Evolutionary conservation across 2,329 filamentous ascomycete genomes (phyloP), one percentile per base, ranked within the genome.

Genomic region (Aspergillus sp.): DNA sequence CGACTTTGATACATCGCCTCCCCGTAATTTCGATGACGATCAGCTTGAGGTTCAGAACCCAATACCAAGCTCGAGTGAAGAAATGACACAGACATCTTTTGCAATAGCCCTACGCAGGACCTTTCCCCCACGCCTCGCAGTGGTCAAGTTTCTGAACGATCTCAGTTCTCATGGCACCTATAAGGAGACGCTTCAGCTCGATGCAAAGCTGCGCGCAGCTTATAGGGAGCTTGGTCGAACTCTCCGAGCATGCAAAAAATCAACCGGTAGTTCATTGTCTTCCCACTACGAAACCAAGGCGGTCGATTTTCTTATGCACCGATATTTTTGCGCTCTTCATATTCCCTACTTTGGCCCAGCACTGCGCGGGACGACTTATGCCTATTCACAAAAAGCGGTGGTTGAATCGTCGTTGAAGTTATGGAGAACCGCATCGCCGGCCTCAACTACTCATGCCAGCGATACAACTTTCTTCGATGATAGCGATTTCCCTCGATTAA

Each of bases 311-410:
- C 50, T 70, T 19, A 63, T 73, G 39, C 62, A 67, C 23, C 68
- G 66, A 3, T 70, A 68, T 33, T 52, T 75, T 1, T 60, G 62
- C 0, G 58, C 68, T 3, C 64, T 76, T 4, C 73, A 75, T 57
- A 48, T 63, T 5, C 71, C 69, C 6, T 72, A 65, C 46, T 71
- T 68, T n/a, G 45, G 27, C 8, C 55, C 57, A 8, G 51, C 65
- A 8, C 21, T 66, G 15, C 60, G 64, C 8, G 63, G 69, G 15
- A 57, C 60, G 2, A 31, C 64, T 1, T 73, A 69, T 27, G 79
- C 81, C 0, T 85, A 78, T 59, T 84, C 83, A 0, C 70, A 81
- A 1, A 81, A 79, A 46, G 74, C 79, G 0, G 72, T 79, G 0
- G 61, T 82, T 6, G 83, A 86, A 5, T 73, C 73, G 0, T 73